phyloP scores from a whole-genome alignment of 2,329 filamentous ascomycete species.

The Xylaria sp. region DNA sequence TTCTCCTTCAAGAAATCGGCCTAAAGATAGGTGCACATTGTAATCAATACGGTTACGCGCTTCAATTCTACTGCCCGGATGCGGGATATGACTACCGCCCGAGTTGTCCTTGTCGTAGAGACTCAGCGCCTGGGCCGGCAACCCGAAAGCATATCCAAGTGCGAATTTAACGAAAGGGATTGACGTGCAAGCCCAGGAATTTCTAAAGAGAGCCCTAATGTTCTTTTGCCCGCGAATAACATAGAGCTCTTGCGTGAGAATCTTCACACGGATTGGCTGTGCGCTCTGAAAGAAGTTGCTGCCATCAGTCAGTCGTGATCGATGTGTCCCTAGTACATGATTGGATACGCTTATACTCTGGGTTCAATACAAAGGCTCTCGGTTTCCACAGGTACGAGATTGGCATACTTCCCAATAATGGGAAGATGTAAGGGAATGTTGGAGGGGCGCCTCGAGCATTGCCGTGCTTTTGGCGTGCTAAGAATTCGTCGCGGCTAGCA shows the following conservation, averaged over 20 bases:
- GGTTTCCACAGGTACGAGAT: slow-evolving; percentile 42
- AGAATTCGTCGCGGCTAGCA: slow-evolving; percentile 19
- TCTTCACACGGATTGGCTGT: slow-evolving; percentile 41
- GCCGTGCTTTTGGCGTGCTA: slow-evolving; percentile 23
- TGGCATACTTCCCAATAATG: slow-evolving; percentile 41
- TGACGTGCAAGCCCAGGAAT: slow-evolving; percentile 41
- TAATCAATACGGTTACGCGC: slow-evolving; percentile 42
- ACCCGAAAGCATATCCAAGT: slow-evolving; percentile 46
- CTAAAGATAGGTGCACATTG: slow-evolving; percentile 38
- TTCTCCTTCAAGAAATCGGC: slow-evolving; percentile 42
- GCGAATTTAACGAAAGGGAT: slow-evolving; percentile 47
- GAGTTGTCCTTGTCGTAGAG: slow-evolving; percentile 47
- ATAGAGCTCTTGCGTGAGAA: slow-evolving; percentile 44
- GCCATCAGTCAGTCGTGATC: slow-evolving; percentile 2
- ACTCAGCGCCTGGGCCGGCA: slow-evolving; percentile 42
- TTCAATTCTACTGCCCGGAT: slow-evolving; percentile 38
- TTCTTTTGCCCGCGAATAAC: slow-evolving; percentile 41
- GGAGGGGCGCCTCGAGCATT: slow-evolving; percentile 29
- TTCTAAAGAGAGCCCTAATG: slow-evolving; percentile 45
- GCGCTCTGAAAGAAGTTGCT: slow-evolving; percentile 44
- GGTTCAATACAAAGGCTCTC: slow-evolving; percentile 40
- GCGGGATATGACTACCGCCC: slow-evolving; percentile 39
- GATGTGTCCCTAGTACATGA: neutral
- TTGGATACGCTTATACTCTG: slow-evolving; percentile 30
- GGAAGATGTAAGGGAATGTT: slow-evolving; percentile 44